A percentile compares a stretch with the other conserved stretches of the same genome.
Evolutionary conservation across 2,329 filamentous ascomycete species (phyloP).

Genomic region (Dendryphion nanum): DNA sequence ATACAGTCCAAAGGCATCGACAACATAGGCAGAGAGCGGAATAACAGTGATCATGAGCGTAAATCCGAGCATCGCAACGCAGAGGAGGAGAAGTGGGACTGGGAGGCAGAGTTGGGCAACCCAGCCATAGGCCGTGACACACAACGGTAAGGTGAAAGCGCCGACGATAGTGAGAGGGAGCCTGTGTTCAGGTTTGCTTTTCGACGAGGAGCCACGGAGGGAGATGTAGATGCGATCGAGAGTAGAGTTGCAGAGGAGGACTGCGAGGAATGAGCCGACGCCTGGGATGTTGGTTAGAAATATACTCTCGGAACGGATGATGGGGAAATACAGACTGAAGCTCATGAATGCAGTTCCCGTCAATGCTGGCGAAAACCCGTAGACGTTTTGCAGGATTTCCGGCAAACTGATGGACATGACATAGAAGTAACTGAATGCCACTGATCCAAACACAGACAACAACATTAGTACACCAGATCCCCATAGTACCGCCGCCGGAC

Average conservation of each 20-base stretch:
- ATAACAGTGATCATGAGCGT: constrained; percentile 49
- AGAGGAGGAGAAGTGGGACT: constrained; percentile 44
- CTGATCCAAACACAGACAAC: constrained; percentile 44
- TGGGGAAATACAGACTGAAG: constrained; percentile 56
- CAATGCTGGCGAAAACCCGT: constrained; percentile 48
- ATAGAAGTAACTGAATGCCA: constrained; percentile 48
- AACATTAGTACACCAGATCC: constrained; percentile 57
- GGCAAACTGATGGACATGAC: constrained; percentile 48
- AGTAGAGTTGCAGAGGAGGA: constrained; percentile 50
- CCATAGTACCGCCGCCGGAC: constrained; percentile 44
- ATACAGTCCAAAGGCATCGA: constrained; percentile 57
- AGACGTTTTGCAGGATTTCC: constrained; percentile 41
- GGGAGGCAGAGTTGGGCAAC: constrained; percentile 45
- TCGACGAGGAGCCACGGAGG: background rate
- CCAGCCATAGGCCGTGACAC: constrained; percentile 54
- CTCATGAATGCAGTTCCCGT: constrained; percentile 55
- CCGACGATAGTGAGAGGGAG: constrained; percentile 54
- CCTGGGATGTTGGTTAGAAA: too few species aligned
- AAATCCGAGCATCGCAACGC: constrained; percentile 48
- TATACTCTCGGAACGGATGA: background rate
- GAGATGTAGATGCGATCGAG: constrained; percentile 56
- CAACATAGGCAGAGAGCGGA: constrained; percentile 56
- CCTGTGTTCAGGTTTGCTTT: constrained; percentile 50
- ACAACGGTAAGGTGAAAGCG: constrained; percentile 47
- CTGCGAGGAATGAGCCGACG: constrained; percentile 48